Percentiles rank a stretch among this genome's conserved stretches.
Evolutionary conservation across 2,329 filamentous ascomycete genomes (phyloP).

Genomic region (Fusarium chaquense): DNA sequence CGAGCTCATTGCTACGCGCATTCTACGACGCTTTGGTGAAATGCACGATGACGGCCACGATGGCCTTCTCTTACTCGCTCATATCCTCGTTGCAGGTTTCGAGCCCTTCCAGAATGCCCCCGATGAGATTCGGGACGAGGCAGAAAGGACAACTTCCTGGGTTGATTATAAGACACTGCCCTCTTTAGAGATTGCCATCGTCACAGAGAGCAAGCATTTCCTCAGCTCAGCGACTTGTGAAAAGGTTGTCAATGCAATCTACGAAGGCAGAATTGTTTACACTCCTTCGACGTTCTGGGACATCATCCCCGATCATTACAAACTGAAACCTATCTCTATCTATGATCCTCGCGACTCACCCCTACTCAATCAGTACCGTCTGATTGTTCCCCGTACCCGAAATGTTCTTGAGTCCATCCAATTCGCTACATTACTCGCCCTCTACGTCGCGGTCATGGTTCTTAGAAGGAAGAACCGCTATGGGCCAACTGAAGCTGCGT

Average conservation of each 20-base stretch:
- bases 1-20: conserved; percentile 82
- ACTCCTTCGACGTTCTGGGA: conserved; percentile 85
- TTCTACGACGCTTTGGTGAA: conserved; percentile 82
- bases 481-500: conserved; percentile 71
- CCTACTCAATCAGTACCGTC: conserved; percentile 84
- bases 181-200: conserved; percentile 84
- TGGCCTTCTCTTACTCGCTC: conserved; percentile 78
- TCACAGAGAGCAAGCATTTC: conserved; percentile 84
- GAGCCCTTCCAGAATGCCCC: conserved; percentile 89
- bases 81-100: conserved; percentile 85
- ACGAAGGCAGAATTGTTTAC: conserved; percentile 83
- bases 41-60: conserved; percentile 76
- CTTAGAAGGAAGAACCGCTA: conserved; percentile 70
- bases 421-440: conserved; percentile 74
- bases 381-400: conserved; percentile 83
- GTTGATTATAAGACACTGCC: conserved; percentile 72
- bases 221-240: conserved; percentile 82
- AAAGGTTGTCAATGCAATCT: conserved; percentile 85
- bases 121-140: conserved; percentile 70
- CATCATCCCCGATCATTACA: conserved; percentile 87
- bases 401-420: conserved; percentile 81
- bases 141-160: conserved; percentile 62
- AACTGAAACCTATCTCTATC: conserved; percentile 82
- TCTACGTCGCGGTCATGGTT: conserved; percentile 81
- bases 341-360: conserved; percentile 83